Conservation (phyloP, 768 basidiomycete genomes). For the Mycena epipterygia region DNA sequence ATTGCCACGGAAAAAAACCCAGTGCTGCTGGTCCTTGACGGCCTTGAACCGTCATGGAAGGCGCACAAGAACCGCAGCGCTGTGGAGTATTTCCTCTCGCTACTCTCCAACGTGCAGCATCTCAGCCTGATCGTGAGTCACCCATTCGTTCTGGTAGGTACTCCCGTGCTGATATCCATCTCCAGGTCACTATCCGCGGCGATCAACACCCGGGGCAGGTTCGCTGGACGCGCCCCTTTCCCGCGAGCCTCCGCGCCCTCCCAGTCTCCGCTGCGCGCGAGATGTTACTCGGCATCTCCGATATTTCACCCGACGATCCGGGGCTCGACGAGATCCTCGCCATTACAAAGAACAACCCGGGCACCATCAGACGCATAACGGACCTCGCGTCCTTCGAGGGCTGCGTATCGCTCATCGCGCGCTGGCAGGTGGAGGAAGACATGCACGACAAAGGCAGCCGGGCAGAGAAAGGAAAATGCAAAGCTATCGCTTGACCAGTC, state of each 20-base stretch:
- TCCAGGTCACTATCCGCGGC: slow-evolving; percentile 32
- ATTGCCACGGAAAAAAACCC: slow-evolving; percentile 9
- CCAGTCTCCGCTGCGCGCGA: slow-evolving; percentile 10
- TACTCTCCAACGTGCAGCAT: slow-evolving; percentile 24
- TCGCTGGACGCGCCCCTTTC: slow-evolving; percentile 35
- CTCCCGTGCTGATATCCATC: neutral
- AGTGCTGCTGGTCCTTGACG: slow-evolving; percentile 26
- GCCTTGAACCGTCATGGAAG: slow-evolving; percentile 22
- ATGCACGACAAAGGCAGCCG: too few relatives aligned
- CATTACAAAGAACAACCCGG: slow-evolving; percentile 14
- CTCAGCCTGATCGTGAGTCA: slow-evolving; percentile 30
- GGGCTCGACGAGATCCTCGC: slow-evolving; percentile 23
- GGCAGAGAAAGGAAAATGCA: too few relatives aligned
- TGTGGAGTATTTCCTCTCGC: slow-evolving; percentile 30
- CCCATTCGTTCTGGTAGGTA: neutral
- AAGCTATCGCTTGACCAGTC: too few relatives aligned
- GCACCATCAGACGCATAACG: slow-evolving; percentile 4
- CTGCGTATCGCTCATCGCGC: slow-evolving; percentile 25
- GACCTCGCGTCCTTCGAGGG: slow-evolving; percentile 35
- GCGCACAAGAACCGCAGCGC: slow-evolving; percentile 25
- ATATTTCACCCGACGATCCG: slow-evolving; percentile 18
- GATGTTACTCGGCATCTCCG: slow-evolving; percentile 37
- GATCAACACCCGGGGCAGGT: slow-evolving; percentile 27
- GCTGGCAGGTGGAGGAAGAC: slow-evolving; percentile 28
- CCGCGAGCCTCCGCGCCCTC: slow-evolving; percentile 18